Evolutionary conservation across 1,284 basidiomycete genomes (phyloP), one percentile per base, ranked within the genome.

Genomic region (Leccinum variabile): DNA sequence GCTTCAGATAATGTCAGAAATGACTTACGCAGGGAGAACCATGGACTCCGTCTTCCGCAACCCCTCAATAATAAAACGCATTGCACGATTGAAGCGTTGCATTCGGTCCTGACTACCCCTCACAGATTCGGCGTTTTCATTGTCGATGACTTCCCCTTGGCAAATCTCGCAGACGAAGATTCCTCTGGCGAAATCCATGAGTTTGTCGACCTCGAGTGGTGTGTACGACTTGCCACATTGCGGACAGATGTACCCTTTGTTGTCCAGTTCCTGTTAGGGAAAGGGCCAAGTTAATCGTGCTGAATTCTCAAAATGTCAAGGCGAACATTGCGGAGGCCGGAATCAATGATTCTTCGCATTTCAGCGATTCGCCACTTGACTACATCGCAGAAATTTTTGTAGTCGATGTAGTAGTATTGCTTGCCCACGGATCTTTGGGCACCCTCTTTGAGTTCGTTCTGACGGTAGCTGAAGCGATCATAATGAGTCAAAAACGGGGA

Each of bases 351-450:
- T 64, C 90, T 85, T 66, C 91, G 86, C 90, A 99, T 97, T 73
- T 93, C 91, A n/a, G 94, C 92, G 63, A 99, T 88, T 41, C 95
- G 84, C 93, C 97, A 99, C 77, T 98, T 98, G 73, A 97, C 92
- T 56, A 98, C 95, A 75, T 99, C 95, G 77, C 94, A 94, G 72
- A 98, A 97, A 72, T 91, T 87, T 69, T 94, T 90, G 76, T 95
- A 97, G 80, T 99, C 92, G 73, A 99, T 91, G 78, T 94, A 98
- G 81, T 95, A 99, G 80, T 98, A 99, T 70, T 92, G 90, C 70
- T 87, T 86, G 63, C 88, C 87, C 61, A 89, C 88, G 56, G 91
- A 89, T 68, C 91, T 86, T 75, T 89, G 88, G 57, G 89, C 90
- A 63, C 90, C 89, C 76, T 91, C 91, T 75, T 90, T 92, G 68